Conservation (phyloP, 345 rosid species). For the Citrus hindsii region DNA sequence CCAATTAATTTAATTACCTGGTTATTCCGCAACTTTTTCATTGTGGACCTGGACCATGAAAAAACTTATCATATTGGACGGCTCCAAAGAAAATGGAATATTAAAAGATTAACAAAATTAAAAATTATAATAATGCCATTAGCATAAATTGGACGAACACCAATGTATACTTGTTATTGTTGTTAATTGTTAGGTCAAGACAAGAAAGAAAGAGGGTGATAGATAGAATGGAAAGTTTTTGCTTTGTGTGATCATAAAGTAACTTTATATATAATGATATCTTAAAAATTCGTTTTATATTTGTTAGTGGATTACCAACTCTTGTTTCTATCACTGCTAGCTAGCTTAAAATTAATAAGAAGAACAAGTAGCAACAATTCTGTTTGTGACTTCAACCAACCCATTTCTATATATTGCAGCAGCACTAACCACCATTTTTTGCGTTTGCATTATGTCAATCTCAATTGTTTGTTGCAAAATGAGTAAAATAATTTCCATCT, state of each 20-base stretch:
- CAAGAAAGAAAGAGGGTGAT: slow-evolving; percentile 10
- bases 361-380: not conserved
- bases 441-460: not conserved
- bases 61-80: slow-evolving; percentile 22
- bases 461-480: not conserved
- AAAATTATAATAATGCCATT: not conserved
- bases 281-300: not conserved
- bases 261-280: slow-evolving; percentile 11
- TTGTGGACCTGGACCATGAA: slow-evolving; percentile 4
- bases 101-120: not conserved
- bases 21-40: not conserved
- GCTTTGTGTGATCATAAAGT: not conserved
- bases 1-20: not conserved
- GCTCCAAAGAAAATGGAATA: slow-evolving; percentile 36
- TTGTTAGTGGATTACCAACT: slow-evolving; percentile 3
- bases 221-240: not conserved
- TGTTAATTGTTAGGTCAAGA: slow-evolving; percentile 23
- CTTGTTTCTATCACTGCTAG: not conserved
- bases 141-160: slow-evolving; percentile 9
- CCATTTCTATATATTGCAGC: slow-evolving; percentile 5
- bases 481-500: not conserved
- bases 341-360: not conserved
- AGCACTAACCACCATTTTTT: not conserved
- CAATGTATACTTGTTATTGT: not conserved
- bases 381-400: not conserved